Conservation (phyloP, 2,329 filamentous ascomycete genomes). For the Teratosphaeria gauchensis region DNA sequence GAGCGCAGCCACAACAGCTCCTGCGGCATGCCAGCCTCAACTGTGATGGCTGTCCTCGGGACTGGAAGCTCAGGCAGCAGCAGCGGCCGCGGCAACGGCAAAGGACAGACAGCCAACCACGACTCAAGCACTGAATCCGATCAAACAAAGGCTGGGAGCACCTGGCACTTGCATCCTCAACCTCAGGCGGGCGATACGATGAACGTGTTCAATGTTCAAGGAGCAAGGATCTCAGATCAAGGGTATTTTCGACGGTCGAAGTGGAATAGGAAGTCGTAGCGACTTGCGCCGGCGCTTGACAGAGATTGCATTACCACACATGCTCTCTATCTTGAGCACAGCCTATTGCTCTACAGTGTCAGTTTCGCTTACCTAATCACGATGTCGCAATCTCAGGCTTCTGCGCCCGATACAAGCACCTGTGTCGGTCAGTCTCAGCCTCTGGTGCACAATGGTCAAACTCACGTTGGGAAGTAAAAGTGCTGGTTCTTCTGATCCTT, state of each 20-base stretch:
- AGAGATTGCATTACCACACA: not conserved
- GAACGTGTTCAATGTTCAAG: not conserved
- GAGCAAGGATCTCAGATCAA: not conserved
- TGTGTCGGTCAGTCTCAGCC: not conserved
- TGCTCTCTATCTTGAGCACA: not conserved
- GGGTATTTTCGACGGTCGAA: not conserved
- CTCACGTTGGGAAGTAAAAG: constrained; percentile 14
- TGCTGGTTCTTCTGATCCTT: constrained; percentile 18
- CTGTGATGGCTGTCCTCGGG: constrained; percentile 1
- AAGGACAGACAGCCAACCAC: not conserved
- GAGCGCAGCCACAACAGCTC: not conserved
- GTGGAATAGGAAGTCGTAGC: not conserved
- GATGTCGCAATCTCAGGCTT: not conserved
- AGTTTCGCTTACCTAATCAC: not conserved
- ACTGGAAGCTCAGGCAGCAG: not conserved
- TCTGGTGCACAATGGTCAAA: not conserved
- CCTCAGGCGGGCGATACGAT: not conserved
- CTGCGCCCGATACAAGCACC: constrained; percentile 1
- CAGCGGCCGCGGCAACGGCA: not conserved
- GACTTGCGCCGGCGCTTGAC: not conserved
- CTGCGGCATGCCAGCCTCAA: not conserved
- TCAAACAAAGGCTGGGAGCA: not conserved
- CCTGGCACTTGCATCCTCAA: not conserved
- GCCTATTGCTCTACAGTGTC: not conserved
- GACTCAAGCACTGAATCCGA: not conserved